Evolutionary conservation across 495 filamentous ascomycete genomes (phyloP), one percentile per base, ranked within the genome.

Genomic region (Cryomyces antarcticus): DNA sequence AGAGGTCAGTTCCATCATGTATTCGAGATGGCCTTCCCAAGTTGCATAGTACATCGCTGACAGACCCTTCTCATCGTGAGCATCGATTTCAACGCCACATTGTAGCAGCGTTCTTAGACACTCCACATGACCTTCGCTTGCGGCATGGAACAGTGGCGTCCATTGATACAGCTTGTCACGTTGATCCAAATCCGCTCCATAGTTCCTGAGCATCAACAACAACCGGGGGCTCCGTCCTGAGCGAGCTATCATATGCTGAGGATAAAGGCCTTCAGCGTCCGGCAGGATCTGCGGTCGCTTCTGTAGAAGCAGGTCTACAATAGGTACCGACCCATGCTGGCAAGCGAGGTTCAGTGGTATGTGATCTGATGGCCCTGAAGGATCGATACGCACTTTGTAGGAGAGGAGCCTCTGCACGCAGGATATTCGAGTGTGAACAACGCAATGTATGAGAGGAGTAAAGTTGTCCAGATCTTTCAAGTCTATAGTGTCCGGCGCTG

Each of bases 31-130:
- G 0, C 92, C 92, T 65, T 97, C 89, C 92, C 92, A 97, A 0
- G 88, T 85, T 13, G 89, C 92, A 62, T 97, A 96, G 58, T 97
- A 96, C 80, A 95, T 82, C 6, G 89, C 86, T 4, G 86, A 82
- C 5, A 94, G 67, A 13, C 77, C 79, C 58, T 96, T 96, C 58
- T 97, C 89, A 53, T 97, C 89, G 28, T 78, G 57, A 37, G 83
- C 78, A 43, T 78, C 72, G 5, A 75, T 69, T 52, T 83, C 71
- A 24, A 78, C 89, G 24, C 77, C 77, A 40, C 77, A 66, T 37
- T 82, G 70, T 5, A 97, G 63, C 13, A 97, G 69, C 0, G 75
- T 78, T 41, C 78, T 70, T 29, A 96, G 64, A 52, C 85, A 95
- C 36, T 78, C 72, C 12, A 94, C 80, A 53, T 89, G 92, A 28